phyloP scores from a whole-genome alignment of 441 rosid genomes.

The Euphorbia corollata region DNA sequence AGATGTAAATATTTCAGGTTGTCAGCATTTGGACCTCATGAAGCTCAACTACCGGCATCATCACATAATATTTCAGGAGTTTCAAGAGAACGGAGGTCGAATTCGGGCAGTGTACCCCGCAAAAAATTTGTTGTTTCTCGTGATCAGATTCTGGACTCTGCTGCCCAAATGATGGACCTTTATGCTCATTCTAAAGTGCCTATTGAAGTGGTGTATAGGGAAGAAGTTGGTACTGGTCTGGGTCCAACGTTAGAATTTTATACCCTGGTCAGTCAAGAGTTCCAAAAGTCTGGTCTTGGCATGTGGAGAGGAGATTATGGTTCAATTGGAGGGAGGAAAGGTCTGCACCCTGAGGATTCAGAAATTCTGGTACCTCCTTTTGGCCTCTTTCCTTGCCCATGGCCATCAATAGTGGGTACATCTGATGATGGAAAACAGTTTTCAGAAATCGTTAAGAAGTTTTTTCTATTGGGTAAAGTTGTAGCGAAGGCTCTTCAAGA shows the following conservation, averaged over 20 bases:
- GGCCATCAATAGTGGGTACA: constrained; percentile 40
- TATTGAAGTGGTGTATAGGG: constrained; percentile 80
- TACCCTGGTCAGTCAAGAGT: constrained; percentile 83
- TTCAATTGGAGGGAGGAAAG: constrained; percentile 24
- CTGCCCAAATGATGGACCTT: constrained; percentile 74
- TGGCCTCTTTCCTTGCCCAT: constrained; percentile 87
- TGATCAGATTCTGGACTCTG: constrained; percentile 72
- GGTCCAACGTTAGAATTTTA: constrained; percentile 97
- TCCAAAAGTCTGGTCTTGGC: constrained; percentile 68
- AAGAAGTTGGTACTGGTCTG: constrained; percentile 97
- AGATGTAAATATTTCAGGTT: constrained; percentile 70
- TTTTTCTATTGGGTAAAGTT: constrained; percentile 74
- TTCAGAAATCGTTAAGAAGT: constrained; percentile 51
- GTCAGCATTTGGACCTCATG: constrained; percentile 65
- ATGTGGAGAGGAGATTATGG: constrained; percentile 83
- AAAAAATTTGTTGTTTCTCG: constrained; percentile 73
- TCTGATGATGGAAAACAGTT: constrained; percentile 37
- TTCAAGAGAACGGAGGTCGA: constrained; percentile 46
- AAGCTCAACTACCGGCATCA: constrained; percentile 32
- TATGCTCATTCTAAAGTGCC: constrained; percentile 52
- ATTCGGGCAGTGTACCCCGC: constrained; percentile 43
- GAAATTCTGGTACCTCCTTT: constrained; percentile 33
- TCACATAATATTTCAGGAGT: constrained; percentile 41
- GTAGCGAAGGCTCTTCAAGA: constrained; percentile 95
- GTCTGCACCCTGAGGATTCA: constrained; percentile 24